phyloP scores from a whole-genome alignment of 2,329 filamentous ascomycete species.

The Ceratocystis lukuohia region DNA sequence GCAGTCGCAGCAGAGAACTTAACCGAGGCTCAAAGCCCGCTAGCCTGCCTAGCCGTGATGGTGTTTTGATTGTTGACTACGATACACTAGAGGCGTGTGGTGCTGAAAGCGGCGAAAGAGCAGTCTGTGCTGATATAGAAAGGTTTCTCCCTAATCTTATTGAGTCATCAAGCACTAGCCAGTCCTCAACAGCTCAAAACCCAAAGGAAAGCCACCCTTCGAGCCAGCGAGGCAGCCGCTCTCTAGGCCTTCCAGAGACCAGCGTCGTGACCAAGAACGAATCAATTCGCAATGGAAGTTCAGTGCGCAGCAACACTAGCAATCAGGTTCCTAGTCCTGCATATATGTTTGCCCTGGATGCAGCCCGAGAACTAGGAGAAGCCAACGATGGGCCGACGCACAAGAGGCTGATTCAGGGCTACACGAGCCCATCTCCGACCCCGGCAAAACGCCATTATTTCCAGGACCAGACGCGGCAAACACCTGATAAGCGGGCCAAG shows the following conservation, averaged over 20 bases:
- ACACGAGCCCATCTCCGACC: neutral
- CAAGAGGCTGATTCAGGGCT: neutral
- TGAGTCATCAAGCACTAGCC: neutral
- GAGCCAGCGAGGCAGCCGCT: neutral
- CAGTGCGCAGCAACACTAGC: neutral
- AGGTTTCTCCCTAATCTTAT: neutral
- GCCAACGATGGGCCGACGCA: neutral
- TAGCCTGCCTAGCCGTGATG: constrained; percentile 8
- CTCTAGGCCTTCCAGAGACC: neutral
- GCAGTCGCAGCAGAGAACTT: neutral
- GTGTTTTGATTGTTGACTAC: constrained; percentile 5
- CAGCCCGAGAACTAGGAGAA: constrained; percentile 4
- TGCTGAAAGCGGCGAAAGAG: neutral
- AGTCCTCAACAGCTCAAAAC: neutral
- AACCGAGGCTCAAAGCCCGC: neutral
- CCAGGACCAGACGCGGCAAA: neutral
- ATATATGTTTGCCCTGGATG: constrained; percentile 14
- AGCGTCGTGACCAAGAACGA: neutral
- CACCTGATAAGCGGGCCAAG: neutral
- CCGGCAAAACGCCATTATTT: neutral
- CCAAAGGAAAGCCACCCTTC: neutral
- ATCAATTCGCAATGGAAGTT: neutral
- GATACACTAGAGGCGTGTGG: neutral
- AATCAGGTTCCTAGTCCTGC: constrained; percentile 11
- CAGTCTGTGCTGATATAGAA: neutral